A percentile compares a stretch with the other conserved stretches of the same genome.
phyloP scores from a whole-genome alignment of 345 rosid species.

The Citrus reticulata region DNA sequence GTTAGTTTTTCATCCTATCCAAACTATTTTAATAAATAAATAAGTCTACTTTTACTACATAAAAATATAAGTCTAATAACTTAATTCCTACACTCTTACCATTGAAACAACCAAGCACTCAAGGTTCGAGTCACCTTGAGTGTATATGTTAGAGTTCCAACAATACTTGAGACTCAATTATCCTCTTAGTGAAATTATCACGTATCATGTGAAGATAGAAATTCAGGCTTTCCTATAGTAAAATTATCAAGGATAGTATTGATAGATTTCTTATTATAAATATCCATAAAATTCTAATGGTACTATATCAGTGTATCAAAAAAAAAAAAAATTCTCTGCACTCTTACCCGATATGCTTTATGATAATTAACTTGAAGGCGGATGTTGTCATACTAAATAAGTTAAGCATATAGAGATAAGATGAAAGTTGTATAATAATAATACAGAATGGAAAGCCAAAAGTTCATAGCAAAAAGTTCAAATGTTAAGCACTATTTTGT shows the following conservation, averaged over 20 bases:
- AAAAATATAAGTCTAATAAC: not conserved
- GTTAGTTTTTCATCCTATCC: no score
- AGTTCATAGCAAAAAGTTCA: not conserved
- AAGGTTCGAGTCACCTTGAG: no score
- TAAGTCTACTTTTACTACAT: not conserved
- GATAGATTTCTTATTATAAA: no score
- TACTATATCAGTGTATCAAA: no score
- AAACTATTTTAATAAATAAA: no score
- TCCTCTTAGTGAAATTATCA: no score
- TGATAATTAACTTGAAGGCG: not conserved
- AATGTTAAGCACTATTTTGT: not conserved
- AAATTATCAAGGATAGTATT: no score
- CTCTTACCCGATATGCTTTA: not conserved
- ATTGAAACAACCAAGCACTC: no score
- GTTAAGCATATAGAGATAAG: not conserved
- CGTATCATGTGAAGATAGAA: fast-evolving
- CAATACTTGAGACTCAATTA: no score
- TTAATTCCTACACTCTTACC: not conserved
- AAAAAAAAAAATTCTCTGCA: not conserved
- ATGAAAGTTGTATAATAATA: not conserved
- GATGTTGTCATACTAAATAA: not conserved
- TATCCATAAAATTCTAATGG: no score
- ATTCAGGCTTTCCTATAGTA: fast-evolving
- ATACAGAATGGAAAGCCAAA: not conserved
- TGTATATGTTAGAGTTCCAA: no score